These are phyloP conservation scores for Fallopia convolvulus DNA, from an alignment of 148 eudicot species.

Conservation along the genomic window DNA sequence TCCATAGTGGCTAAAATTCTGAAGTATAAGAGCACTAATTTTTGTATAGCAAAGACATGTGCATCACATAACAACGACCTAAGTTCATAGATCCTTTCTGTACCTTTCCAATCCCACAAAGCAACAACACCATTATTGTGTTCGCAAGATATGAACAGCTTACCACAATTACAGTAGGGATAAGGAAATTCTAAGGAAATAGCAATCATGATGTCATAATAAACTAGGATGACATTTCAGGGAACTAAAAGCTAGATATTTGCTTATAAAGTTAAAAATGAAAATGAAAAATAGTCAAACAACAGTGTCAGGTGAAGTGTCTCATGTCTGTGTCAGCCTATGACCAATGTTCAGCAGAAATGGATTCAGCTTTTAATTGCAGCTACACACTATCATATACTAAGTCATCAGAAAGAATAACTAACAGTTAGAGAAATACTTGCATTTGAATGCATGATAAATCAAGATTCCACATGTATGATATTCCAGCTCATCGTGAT, in stretches of 20 bases:
- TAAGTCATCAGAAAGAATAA: neutral
- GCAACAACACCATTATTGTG: neutral
- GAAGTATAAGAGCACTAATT: neutral
- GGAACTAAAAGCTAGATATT: neutral
- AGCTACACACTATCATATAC: neutral
- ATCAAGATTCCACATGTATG: constrained; percentile 3
- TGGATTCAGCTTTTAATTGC: neutral
- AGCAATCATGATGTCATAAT: neutral
- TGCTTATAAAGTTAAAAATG: neutral
- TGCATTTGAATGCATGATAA: constrained; percentile 1
- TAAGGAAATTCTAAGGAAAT: neutral
- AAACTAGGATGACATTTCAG: neutral
- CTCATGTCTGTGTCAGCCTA: neutral
- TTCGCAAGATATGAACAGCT: neutral
- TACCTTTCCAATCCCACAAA: neutral
- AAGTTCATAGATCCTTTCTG: neutral
- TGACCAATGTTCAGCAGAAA: neutral
- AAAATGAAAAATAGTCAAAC: neutral
- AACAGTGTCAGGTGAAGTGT: neutral
- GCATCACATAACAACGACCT: neutral
- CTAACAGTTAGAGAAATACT: neutral
- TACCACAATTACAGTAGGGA: neutral
- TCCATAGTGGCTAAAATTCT: neutral
- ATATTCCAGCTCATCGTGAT: neutral
- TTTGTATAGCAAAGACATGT: neutral